Base-by-base conservation (phyloP, 2,329 filamentous ascomycete genomes). In the Trichoderma koningii region DNA sequence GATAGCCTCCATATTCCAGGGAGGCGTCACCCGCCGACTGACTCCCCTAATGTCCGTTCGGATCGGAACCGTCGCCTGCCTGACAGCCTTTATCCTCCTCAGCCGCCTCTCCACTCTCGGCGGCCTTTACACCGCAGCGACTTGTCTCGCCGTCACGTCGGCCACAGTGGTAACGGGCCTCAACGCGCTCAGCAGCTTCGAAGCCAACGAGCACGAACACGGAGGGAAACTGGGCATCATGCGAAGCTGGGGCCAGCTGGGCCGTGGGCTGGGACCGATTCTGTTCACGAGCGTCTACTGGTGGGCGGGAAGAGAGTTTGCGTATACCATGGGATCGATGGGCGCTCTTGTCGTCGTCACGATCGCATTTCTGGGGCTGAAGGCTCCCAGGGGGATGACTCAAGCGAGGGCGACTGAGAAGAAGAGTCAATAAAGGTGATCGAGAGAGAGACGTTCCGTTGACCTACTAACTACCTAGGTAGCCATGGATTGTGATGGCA, bases 231-330 rank as follows among this genome's bases (percentile, higher is more conserved):
- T 99, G 59, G 95, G 95, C 3, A 89, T 91, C 65, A 83, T 98
- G 70, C 84, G 95, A 30, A 87, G 84, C 70, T 88, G 83, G 88
- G 94, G 95, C 6, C 95, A 99, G 81, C 84, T 93, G 4, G 95
- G 95, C 3, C 85, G 95, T 41, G 92, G 93, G 0, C 76, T 96
- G 12, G 95, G 95, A 0, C 95, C 95, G 0, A 76, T 99, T 5
- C 79, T 96, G 42, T 99, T 99, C 75, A 98, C 95, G 68, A 92
- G 92, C 55, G 82, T 99, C 64, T 99, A 99, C 79, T 99, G 95
- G 95, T 99, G 95, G 95, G 93, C 92, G 7, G 95, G 95, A 0
- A 83, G 95, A 53, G 90, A 96, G 73, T 83, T 88, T 12, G 95
- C 95, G 2, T 99, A 98, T 76, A 83, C 82, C 1, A 83, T 92